These are phyloP conservation scores for Beauveria sp. DNA, from an alignment of 2,329 filamentous ascomycete species.

Conservation along the genomic window DNA sequence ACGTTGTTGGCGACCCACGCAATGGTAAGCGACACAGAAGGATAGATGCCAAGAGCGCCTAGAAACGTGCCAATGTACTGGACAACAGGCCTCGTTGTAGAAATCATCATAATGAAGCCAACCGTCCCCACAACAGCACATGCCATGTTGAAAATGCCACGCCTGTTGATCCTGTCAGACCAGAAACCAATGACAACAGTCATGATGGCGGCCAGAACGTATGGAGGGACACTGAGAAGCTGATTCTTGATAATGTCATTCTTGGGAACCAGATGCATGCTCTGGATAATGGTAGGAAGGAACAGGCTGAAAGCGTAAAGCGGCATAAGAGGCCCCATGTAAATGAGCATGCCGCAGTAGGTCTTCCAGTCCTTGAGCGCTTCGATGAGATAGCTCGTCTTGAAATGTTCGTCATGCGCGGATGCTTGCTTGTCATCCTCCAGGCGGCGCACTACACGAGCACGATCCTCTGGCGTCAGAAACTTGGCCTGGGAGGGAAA, in stretches of 20 bases:
- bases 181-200: constrained; percentile 48
- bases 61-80: constrained; percentile 82
- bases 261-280: constrained; percentile 33
- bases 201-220: constrained; percentile 29
- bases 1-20: constrained; percentile 83
- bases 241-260: constrained; percentile 29
- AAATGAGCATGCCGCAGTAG: constrained; percentile 65
- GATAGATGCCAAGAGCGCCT: constrained; percentile 82
- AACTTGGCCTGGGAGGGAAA: constrained; percentile 69
- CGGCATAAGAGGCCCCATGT: constrained; percentile 67
- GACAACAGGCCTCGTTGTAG: constrained; percentile 55
- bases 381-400: constrained; percentile 62
- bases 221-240: constrained; percentile 40
- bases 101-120: constrained; percentile 76
- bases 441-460: constrained; percentile 64
- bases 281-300: constrained; percentile 67
- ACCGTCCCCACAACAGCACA: constrained; percentile 62
- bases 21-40: constrained; percentile 79
- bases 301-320: constrained; percentile 73
- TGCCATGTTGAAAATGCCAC: constrained; percentile 73
- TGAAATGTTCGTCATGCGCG: constrained; percentile 69
- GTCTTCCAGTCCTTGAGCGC: constrained; percentile 80
- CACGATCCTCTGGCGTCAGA: constrained; percentile 60
- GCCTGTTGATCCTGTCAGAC: constrained; percentile 64
- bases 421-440: constrained; percentile 64